A percentile compares a stretch with the other conserved stretches of the same genome.
Evolutionary conservation across 2,329 filamentous ascomycete species (phyloP).

Genomic region (Apiospora kogelbergensis): DNA sequence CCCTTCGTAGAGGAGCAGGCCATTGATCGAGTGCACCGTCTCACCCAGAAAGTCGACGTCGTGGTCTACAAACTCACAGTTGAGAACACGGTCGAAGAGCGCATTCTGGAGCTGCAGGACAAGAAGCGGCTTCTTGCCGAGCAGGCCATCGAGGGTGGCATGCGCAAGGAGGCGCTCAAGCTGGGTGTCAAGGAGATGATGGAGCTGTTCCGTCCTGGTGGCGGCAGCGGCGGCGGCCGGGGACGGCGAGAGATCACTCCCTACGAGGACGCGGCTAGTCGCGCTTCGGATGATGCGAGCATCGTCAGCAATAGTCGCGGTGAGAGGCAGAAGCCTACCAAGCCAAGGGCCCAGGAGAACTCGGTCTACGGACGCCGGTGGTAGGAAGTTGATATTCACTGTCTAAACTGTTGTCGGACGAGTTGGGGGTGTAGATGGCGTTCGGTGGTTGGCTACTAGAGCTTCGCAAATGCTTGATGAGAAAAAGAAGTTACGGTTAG

Average conservation of each 20-base stretch:
- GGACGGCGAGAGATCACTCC: neutral
- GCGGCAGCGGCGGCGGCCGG: constrained; percentile 41
- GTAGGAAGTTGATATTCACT: constrained; percentile 22
- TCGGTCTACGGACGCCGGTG: constrained; percentile 43
- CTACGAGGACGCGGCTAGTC: neutral
- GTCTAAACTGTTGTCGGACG: neutral
- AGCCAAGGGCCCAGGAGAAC: constrained; percentile 33
- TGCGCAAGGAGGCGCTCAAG: constrained; percentile 72
- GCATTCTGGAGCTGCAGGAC: constrained; percentile 91
- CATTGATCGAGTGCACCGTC: constrained; percentile 96
- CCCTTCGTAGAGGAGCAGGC: constrained; percentile 99
- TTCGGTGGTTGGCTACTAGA: neutral
- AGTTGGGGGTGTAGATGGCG: neutral
- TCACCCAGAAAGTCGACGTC: constrained; percentile 94
- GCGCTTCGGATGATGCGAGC: neutral
- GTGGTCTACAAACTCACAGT: constrained; percentile 94
- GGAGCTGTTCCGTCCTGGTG: constrained; percentile 76
- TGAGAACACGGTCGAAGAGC: constrained; percentile 82
- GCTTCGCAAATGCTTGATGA: neutral
- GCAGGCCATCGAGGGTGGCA: constrained; percentile 82
- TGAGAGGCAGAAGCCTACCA: constrained; percentile 10
- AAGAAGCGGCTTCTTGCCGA: constrained; percentile 91
- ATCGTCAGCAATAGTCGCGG: neutral
- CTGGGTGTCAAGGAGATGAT: constrained; percentile 92
- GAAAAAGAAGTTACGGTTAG: neutral